Evolutionary conservation across 2,329 filamentous ascomycete species (phyloP).

Genomic region (Talaromyces sp.): DNA sequence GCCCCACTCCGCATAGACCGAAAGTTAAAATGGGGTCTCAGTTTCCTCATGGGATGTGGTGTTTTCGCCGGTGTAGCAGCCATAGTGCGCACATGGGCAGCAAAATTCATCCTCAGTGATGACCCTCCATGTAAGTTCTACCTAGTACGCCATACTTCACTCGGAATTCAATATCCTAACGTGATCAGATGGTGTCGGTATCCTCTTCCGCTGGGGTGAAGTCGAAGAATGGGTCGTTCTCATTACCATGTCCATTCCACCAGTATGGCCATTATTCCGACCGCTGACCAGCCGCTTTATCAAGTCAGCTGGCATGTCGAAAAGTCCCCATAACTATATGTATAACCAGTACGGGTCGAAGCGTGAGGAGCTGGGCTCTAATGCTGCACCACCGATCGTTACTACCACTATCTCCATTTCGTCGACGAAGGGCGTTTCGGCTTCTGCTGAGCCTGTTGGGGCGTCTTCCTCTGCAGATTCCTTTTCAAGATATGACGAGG

Average conservation of each 20-base stretch:
- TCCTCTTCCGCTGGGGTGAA: constrained; percentile 24
- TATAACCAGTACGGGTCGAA: constrained; percentile 13
- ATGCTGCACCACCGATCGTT: constrained; percentile 9
- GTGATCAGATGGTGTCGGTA: constrained; percentile 19
- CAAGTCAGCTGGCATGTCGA: constrained; percentile 8
- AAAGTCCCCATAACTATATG: constrained; percentile 3
- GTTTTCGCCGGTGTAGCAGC: constrained; percentile 24
- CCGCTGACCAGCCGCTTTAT: constrained; percentile 19
- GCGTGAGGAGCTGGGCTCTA: background rate
- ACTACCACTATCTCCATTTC: constrained; percentile 19
- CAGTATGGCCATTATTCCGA: constrained; percentile 24
- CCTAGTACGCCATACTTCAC: background rate
- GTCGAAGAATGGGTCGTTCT: constrained; percentile 26
- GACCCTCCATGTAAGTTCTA: constrained; percentile 21
- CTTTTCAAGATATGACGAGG: constrained; percentile 14
- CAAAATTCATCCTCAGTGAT: constrained; percentile 21
- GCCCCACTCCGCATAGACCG: constrained; percentile 18
- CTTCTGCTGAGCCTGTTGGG: background rate
- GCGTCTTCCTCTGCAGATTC: constrained; percentile 13
- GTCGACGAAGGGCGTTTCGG: constrained; percentile 7
- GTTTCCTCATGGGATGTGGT: constrained; percentile 26
- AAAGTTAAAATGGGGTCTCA: constrained; percentile 25
- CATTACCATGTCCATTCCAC: constrained; percentile 27
- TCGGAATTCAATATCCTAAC: background rate
- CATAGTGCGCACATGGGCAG: constrained; percentile 24